Evolutionary conservation across 2,329 filamentous ascomycete species (phyloP).

Genomic region (Emmonsiellopsis sp.): DNA sequence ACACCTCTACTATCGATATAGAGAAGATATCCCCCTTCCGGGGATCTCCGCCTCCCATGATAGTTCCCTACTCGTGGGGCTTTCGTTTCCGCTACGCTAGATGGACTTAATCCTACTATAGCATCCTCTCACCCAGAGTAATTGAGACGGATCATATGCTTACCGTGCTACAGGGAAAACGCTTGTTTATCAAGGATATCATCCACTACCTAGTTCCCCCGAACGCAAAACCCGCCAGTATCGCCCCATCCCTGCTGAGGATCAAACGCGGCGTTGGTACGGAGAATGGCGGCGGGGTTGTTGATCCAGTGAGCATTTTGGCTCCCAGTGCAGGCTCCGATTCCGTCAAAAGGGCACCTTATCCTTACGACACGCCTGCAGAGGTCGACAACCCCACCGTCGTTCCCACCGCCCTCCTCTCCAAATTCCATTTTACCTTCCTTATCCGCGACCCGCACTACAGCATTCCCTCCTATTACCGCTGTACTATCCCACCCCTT

Average conservation of each 20-base stretch:
- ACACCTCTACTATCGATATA: not conserved
- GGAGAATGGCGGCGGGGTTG: conserved; percentile 18
- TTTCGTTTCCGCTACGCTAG: not conserved
- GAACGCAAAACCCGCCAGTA: conserved; percentile 53
- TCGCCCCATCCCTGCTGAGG: conserved; percentile 65
- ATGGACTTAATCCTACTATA: too few relatives aligned
- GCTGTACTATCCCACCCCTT: conserved; percentile 84
- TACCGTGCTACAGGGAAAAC: conserved; percentile 60
- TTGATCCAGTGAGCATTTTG: conserved; percentile 20
- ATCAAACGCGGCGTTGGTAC: conserved; percentile 54
- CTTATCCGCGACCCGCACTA: conserved; percentile 91
- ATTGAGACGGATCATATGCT: conserved; percentile 22
- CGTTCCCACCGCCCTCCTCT: conserved; percentile 62
- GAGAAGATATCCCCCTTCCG: not conserved
- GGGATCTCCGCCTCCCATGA: not conserved
- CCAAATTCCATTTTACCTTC: conserved; percentile 87
- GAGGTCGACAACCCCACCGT: conserved; percentile 76
- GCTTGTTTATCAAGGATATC: conserved; percentile 97
- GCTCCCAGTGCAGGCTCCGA: conserved; percentile 16
- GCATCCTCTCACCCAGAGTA: not conserved
- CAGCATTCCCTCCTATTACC: conserved; percentile 87
- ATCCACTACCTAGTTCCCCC: conserved; percentile 82
- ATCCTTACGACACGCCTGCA: conserved; percentile 47
- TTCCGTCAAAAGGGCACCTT: conserved; percentile 33
- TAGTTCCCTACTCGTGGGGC: not conserved